Conservation (phyloP, 2,329 filamentous ascomycete species). For the Grosmannia penicillata region DNA sequence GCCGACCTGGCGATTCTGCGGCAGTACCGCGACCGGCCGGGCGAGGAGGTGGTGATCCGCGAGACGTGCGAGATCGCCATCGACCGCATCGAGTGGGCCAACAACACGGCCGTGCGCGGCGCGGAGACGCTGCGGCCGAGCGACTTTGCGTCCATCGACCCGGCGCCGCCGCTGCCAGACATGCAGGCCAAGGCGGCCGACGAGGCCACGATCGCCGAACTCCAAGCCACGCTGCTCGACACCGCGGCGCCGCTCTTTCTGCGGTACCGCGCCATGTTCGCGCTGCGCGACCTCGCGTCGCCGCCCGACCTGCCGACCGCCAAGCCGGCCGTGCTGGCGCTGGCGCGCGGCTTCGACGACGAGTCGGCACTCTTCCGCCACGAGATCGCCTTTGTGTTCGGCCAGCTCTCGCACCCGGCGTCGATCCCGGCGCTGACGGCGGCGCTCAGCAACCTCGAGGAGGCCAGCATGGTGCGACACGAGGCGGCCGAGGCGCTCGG, state of each 20-base stretch:
- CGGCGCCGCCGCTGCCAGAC: constrained; percentile 74
- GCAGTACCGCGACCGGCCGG: constrained; percentile 56
- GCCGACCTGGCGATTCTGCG: constrained; percentile 61
- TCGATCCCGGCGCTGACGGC: constrained; percentile 80
- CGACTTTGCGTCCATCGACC: constrained; percentile 91
- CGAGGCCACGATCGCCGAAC: constrained; percentile 54
- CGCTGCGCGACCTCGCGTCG: constrained; percentile 83
- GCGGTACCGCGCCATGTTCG: constrained; percentile 96
- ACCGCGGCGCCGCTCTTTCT: constrained; percentile 68
- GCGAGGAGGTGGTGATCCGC: constrained; percentile 66
- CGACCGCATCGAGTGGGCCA: constrained; percentile 87
- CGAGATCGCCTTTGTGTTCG: constrained; percentile 96
- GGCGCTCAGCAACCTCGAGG: constrained; percentile 61
- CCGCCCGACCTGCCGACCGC: constrained; percentile 84
- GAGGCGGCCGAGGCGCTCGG: constrained; percentile 94
- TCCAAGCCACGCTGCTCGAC: constrained; percentile 68
- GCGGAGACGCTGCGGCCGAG: constrained; percentile 57
- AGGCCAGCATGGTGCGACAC: constrained; percentile 93
- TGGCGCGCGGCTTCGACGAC: constrained; percentile 76
- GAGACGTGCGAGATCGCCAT: constrained; percentile 97
- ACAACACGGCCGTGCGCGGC: constrained; percentile 56
- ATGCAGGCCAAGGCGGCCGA: constrained; percentile 22
- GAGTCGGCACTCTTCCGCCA: constrained; percentile 88
- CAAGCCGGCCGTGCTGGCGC: constrained; percentile 68
- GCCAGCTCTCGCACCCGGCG: constrained; percentile 89